Evolutionary conservation across 2,329 filamentous ascomycete genomes (phyloP), one percentile per base, ranked within the genome.

Genomic region (Pseudopyrenochaeta lycopersici): DNA sequence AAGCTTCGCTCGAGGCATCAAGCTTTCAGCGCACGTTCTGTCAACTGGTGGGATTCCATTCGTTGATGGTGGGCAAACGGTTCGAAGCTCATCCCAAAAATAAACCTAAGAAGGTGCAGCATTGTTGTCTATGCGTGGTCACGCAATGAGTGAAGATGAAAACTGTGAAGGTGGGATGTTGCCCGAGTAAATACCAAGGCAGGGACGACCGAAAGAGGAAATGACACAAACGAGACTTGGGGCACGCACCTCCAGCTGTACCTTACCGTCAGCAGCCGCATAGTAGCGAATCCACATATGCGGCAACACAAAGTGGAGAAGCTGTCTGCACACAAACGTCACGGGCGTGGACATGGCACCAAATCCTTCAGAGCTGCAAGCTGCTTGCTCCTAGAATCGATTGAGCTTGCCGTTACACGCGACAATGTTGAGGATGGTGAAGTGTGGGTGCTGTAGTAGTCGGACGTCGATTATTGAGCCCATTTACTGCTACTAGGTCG

Each of bases 191-290:
- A 21, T 40, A 27, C 23, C 23, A 47, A 54, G 55, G 50, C 46
- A 53, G 21, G 49, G 23, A 41, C 40, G 46, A 52, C 52, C 23
- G 31, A 54, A 57, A 54, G 32, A 55, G 49, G 50, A 61, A 65
- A 56, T 54, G 33, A 63, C 52, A 54, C 52, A 58, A 63, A 65
- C 49, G 44, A 62, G 56, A 63, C 29, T 32, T 29, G 46, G 63
- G 57, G 58, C 59, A 71, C 70, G 60, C 64, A 71, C 68, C 70
- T 71, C 58, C 40, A 51, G 44, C 31, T 54, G 58, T 56, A 49
- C 52, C 55, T 55, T 41, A 50, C 56, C 47, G 39, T 41, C 29
- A 54, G 45, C 49, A 44, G 58, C 43, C 47, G 48, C 49, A 54
- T 45, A 59, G 27, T 42, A 52, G 15, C 44, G 46, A 38, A 38